Percentiles rank a stretch among this genome's conserved stretches.
Conservation (phyloP, 768 basidiomycete species). For the Pulveroboletus frians region DNA sequence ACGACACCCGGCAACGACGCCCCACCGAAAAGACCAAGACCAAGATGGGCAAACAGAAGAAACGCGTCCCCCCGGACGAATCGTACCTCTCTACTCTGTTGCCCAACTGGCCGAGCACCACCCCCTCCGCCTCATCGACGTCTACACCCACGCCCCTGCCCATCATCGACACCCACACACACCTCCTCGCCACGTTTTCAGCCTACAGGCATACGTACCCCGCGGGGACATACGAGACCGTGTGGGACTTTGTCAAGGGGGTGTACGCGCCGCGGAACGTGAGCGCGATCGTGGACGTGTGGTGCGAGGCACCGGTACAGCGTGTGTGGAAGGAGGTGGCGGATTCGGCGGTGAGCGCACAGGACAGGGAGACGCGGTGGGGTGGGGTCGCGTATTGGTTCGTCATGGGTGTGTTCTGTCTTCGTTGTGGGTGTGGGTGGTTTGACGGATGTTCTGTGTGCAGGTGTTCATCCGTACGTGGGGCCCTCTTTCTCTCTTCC, state of each 20-base stretch:
- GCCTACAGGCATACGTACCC: constrained; percentile 61
- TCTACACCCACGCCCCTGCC: constrained; percentile 16
- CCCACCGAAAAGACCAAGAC: too few species aligned
- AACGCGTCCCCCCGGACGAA: constrained; percentile 26
- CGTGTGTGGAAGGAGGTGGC: constrained; percentile 64
- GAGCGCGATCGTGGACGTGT: constrained; percentile 74
- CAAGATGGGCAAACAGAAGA: constrained; percentile 38
- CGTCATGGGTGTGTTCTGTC: constrained; percentile 57
- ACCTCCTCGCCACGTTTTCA: constrained; percentile 69
- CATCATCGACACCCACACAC: constrained; percentile 83
- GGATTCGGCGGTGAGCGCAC: constrained; percentile 54
- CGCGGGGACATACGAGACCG: constrained; percentile 44
- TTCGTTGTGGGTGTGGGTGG: too few species aligned
- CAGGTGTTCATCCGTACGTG: constrained; percentile 72
- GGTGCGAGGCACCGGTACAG: constrained; percentile 78
- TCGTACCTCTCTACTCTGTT: constrained; percentile 27
- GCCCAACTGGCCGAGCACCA: constrained; percentile 22
- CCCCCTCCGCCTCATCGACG: not conserved
- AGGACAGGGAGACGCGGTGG: constrained; percentile 52
- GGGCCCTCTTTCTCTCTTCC: not conserved
- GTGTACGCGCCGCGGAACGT: constrained; percentile 56
- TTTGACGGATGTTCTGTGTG: too few species aligned
- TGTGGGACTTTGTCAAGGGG: constrained; percentile 65
- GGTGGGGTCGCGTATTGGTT: constrained; percentile 75
- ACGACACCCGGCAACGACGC: too few species aligned